Percentiles rank a stretch among this genome's conserved stretches.
Evolutionary conservation across 345 rosid species (phyloP).

Genomic region (Carallia brachiata): DNA sequence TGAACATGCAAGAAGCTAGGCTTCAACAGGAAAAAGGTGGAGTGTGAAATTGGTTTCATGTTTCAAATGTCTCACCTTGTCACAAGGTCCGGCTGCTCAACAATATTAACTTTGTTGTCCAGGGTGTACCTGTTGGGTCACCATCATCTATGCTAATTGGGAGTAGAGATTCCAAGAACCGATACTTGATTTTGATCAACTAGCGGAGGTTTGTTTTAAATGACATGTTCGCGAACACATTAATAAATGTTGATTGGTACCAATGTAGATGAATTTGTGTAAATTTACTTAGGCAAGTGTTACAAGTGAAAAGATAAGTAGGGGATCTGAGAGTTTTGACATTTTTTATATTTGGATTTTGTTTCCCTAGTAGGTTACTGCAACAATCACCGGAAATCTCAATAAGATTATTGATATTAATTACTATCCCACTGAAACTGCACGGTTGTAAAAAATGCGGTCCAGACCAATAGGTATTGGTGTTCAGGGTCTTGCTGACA

Average conservation of each 20-base stretch:
- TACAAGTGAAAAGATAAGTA: neutral
- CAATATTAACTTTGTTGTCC: neutral
- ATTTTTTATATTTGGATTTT: neutral
- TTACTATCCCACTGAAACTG: slow-evolving; percentile 83
- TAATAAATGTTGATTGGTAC: too few species aligned
- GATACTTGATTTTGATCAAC: slow-evolving; percentile 76
- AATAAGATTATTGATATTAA: slow-evolving; percentile 87
- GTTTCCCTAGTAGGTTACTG: slow-evolving; percentile 44
- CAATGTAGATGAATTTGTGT: too few species aligned
- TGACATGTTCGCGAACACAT: neutral
- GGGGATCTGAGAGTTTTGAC: neutral
- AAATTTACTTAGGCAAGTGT: too few species aligned
- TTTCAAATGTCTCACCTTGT: neutral
- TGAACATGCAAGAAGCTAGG: too few species aligned
- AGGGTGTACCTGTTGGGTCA: slow-evolving; percentile 61
- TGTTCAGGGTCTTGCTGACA: slow-evolving; percentile 91
- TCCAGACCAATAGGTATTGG: slow-evolving; percentile 95
- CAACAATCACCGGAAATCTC: slow-evolving; percentile 51
- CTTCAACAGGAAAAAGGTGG: slow-evolving; percentile 20
- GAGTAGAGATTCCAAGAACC: slow-evolving; percentile 60
- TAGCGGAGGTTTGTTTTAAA: slow-evolving; percentile 64
- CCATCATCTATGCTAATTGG: slow-evolving; percentile 75
- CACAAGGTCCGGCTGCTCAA: neutral
- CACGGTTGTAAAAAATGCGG: slow-evolving; percentile 64
- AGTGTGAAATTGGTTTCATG: neutral